phyloP scores from a whole-genome alignment of 2,329 filamentous ascomycete species.

The Exophiala mesophila region DNA sequence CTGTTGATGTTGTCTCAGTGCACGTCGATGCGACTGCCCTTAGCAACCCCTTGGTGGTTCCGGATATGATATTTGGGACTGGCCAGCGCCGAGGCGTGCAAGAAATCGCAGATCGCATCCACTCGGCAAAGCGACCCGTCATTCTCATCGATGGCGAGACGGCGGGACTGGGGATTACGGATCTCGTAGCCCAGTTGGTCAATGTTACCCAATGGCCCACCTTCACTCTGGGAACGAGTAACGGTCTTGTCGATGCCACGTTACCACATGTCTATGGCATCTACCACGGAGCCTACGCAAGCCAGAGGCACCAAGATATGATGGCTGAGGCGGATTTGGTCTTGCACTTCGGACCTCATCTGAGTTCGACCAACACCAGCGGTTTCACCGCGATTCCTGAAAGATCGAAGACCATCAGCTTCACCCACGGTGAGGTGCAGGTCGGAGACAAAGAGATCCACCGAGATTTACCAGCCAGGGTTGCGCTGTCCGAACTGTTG shows the following conservation, averaged over 20 bases:
- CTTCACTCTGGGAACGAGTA: slow-evolving; percentile 44
- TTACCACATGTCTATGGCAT: slow-evolving; percentile 45
- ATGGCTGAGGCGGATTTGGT: slow-evolving; percentile 41
- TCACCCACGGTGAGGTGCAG: slow-evolving; percentile 32
- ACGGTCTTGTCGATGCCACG: slow-evolving; percentile 47
- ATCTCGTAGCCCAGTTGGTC: slow-evolving; percentile 39
- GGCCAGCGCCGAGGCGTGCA: slow-evolving; percentile 47
- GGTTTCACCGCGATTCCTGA: slow-evolving; percentile 33
- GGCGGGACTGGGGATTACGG: slow-evolving; percentile 36
- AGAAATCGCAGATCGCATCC: slow-evolving; percentile 47
- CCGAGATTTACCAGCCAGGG: slow-evolving; percentile 24
- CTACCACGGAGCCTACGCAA: slow-evolving; percentile 41
- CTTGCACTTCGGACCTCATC: slow-evolving; percentile 44
- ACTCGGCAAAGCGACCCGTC: slow-evolving; percentile 42
- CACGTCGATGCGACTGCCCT: slow-evolving; percentile 1
- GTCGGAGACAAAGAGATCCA: slow-evolving; percentile 30
- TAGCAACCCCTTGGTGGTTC: slow-evolving; percentile 51
- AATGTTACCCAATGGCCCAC: slow-evolving; percentile 43
- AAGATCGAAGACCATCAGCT: slow-evolving; percentile 31
- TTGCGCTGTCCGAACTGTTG: slow-evolving; percentile 4
- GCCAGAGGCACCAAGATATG: slow-evolving; percentile 33
- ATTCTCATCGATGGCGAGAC: slow-evolving; percentile 51
- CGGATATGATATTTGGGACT: slow-evolving; percentile 36
- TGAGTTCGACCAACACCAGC: slow-evolving; percentile 44
- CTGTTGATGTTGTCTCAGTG: slow-evolving; percentile 46